phyloP scores from a whole-genome alignment of 208 protist genomes.

The Crithidia brevicula region DNA sequence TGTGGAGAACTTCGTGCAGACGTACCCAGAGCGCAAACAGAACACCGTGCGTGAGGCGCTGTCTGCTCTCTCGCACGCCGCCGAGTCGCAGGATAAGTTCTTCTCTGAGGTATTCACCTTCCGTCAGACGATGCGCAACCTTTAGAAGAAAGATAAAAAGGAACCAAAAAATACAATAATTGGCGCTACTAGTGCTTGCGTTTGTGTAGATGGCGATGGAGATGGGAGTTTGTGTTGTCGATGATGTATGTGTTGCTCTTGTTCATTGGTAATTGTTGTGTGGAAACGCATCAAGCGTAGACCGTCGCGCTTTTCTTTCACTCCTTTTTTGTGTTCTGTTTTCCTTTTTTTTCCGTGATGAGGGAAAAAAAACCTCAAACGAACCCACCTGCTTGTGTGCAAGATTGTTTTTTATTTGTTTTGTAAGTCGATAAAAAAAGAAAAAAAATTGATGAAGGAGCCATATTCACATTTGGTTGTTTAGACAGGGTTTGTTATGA shows the following conservation, averaged over 20 bases:
- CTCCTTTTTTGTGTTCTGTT: too few relatives aligned
- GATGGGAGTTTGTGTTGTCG: too few relatives aligned
- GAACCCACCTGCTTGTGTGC: too few relatives aligned
- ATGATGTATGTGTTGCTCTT: background rate
- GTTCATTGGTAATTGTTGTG: constrained; percentile 5
- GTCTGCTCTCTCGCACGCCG: constrained; percentile 60
- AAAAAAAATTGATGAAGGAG: too few relatives aligned
- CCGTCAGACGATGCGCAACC: constrained; percentile 62
- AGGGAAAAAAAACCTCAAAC: constrained; percentile 4
- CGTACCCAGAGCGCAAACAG: constrained; percentile 74
- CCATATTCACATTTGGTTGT: too few relatives aligned
- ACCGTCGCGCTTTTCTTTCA: too few relatives aligned
- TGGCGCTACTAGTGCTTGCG: too few relatives aligned
- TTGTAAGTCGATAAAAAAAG: background rate
- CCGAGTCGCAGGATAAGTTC: constrained; percentile 74
- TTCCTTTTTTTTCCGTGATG: too few relatives aligned
- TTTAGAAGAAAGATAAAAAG: constrained; percentile 20
- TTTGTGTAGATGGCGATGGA: too few relatives aligned
- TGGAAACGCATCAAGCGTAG: too few relatives aligned
- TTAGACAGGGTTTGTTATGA: too few relatives aligned
- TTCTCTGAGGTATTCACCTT: constrained; percentile 85
- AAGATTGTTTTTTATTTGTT: background rate
- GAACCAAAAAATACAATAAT: too few relatives aligned
- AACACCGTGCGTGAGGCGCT: constrained; percentile 66
- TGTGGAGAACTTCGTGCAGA: constrained; percentile 68